Evolutionary conservation across 306 rosid species (phyloP), one percentile per base, ranked within the genome.

Genomic region (Purshia tridentata): DNA sequence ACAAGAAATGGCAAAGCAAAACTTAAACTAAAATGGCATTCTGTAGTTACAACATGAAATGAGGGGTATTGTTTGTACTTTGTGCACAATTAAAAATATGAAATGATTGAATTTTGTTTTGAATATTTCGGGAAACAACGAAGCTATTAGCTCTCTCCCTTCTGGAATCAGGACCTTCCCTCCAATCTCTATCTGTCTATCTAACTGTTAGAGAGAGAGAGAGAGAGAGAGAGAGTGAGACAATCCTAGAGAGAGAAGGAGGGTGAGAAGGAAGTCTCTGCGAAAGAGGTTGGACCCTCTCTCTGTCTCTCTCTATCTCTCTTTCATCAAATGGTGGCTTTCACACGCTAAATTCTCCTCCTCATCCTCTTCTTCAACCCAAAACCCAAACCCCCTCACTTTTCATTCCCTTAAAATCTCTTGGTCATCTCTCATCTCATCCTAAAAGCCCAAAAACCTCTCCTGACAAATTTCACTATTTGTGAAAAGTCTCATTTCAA

Each of bases 291-390:
- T 58, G 57, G 67, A 52, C 53, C 67, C 2, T 63, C 48, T 41
- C 73, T 67, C 51, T 23, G 59, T 50, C 50, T 41, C 44, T 52
- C 75, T 62, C 51, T 41, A 9, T 29, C 29, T 46, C 6, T 70
- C 18, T 11, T 42, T 53, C 12, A 50, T 14, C 57, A 54, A 49
- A 64, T 56, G 79, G 70, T 63, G 66, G 52, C 67, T 64, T 56
- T n/a, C 59, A 71, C 82, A 65, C 78, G 77, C 82, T 42, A 61
- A 76, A 69, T 77, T 67, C 76, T 57, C 71, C 74, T 66, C 42
- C 70, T 77, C 76, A 18, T 48, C 48, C 37, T 68, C 68, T 52
- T 72, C 71, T 18, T 35, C 66, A 69, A 13, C 12, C 72, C 72
- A 68, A 50, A 35, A 62, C 70, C 50, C 63, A 50, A 49, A 73